A percentile compares a stretch with the other conserved stretches of the same genome.
Conservation (phyloP, 1,139 yeast genomes). For the Waltiozyma sp. region DNA sequence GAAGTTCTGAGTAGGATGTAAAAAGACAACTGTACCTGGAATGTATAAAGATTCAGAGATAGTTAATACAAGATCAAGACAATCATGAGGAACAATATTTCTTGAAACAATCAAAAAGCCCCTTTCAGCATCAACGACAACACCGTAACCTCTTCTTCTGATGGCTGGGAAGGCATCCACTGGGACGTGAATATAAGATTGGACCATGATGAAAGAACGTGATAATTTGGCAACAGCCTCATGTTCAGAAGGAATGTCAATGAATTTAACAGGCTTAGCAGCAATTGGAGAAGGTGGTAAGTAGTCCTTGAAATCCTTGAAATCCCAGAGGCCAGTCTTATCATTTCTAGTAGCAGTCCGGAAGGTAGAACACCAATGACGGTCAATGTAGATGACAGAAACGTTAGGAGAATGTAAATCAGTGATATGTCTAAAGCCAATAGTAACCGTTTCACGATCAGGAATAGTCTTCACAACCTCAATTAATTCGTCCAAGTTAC, state of each 20-base stretch:
- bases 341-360: constrained; percentile 72
- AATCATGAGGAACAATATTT: constrained; percentile 72
- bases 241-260: constrained; percentile 56
- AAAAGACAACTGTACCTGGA: constrained; percentile 70
- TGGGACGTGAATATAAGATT: constrained; percentile 53
- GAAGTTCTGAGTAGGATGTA: constrained; percentile 84
- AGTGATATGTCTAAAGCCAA: constrained; percentile 66
- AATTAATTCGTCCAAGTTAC: constrained; percentile 62
- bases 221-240: constrained; percentile 45
- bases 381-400: constrained; percentile 56
- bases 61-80: constrained; percentile 67
- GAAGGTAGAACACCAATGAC: constrained; percentile 77
- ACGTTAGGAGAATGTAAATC: constrained; percentile 69
- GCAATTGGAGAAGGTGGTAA: constrained; percentile 37
- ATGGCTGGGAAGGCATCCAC: constrained; percentile 64
- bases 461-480: constrained; percentile 72
- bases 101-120: constrained; percentile 80
- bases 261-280: constrained; percentile 59
- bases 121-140: constrained; percentile 65
- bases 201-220: constrained; percentile 57
- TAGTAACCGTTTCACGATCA: constrained; percentile 61
- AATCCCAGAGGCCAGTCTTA: constrained; percentile 81
- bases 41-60: constrained; percentile 80
- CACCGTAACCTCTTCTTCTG: constrained; percentile 59
- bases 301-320: constrained; percentile 55